Evolutionary conservation across 1,139 yeast species (phyloP).

Genomic region (Fermentozyma sake): DNA sequence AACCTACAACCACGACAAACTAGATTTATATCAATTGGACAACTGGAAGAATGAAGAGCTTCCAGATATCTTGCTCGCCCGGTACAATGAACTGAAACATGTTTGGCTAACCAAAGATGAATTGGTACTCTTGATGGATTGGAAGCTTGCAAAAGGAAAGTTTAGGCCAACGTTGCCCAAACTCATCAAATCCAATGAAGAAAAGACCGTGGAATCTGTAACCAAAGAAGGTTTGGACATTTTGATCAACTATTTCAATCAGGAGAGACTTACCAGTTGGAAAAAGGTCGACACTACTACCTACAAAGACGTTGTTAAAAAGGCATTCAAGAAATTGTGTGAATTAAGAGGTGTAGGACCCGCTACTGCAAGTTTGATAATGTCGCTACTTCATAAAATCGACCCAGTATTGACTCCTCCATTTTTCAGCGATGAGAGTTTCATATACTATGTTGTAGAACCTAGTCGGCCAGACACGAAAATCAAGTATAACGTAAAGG

Average conservation of each 20-base stretch:
- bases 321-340: constrained; percentile 26
- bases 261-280: constrained; percentile 1
- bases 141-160: constrained; percentile 48
- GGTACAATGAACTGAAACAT: constrained; percentile 14
- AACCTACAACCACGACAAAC: constrained; percentile 16
- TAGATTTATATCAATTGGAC: constrained; percentile 30
- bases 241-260: constrained; percentile 17
- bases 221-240: constrained; percentile 27
- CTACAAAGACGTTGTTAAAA: constrained; percentile 12
- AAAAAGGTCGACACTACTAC: background rate
- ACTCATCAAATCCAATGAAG: constrained; percentile 33
- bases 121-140: constrained; percentile 39
- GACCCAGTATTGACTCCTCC: constrained; percentile 32
- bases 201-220: constrained; percentile 19
- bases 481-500: constrained; percentile 40
- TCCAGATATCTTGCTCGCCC: constrained; percentile 18
- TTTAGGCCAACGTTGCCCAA: constrained; percentile 44
- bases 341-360: constrained; percentile 47
- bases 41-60: constrained; percentile 28
- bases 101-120: constrained; percentile 35
- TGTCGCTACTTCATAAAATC: constrained; percentile 27
- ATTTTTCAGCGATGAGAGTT: constrained; percentile 48
- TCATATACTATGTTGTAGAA: constrained; percentile 31
- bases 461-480: constrained; percentile 24
- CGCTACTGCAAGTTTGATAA: constrained; percentile 44